Conservation (phyloP, 192 early-diverging fungal genomes). For the Linnemannia exigua region DNA sequence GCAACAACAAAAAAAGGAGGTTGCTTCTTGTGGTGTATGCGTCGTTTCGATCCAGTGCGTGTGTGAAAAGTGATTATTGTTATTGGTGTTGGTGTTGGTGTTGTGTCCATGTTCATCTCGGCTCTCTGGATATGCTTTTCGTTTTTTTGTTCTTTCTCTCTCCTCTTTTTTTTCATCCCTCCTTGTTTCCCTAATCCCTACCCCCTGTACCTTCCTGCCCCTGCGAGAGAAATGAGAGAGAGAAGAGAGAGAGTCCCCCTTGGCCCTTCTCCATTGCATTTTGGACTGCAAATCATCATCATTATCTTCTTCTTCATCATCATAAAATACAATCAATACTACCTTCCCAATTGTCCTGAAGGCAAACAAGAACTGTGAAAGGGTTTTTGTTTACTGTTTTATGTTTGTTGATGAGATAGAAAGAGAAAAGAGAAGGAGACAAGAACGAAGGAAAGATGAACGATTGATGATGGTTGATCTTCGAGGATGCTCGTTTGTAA, state of each 20-base stretch:
- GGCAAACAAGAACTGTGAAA: neutral
- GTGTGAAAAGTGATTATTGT: neutral
- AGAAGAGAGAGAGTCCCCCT: neutral
- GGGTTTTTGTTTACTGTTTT: neutral
- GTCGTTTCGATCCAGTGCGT: neutral
- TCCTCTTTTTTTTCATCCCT: neutral
- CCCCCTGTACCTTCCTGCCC: constrained; percentile 6
- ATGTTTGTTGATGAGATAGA: neutral
- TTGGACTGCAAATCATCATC: neutral
- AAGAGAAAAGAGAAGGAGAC: neutral
- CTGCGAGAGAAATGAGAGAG: neutral
- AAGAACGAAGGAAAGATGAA: neutral
- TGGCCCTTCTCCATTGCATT: neutral
- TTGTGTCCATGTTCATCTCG: constrained; percentile 1
- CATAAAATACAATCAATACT: neutral
- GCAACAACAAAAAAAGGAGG: neutral
- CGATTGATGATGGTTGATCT: neutral
- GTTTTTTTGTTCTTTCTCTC: neutral
- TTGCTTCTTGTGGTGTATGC: neutral
- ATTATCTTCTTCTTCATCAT: too few species aligned
- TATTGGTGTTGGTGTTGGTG: neutral
- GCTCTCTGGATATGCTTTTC: neutral
- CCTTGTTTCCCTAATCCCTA: constrained; percentile 7
- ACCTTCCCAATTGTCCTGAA: constrained; percentile 7
- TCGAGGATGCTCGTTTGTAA: neutral